Base-by-base conservation (phyloP, 192 early-diverging fungal species). In the Podila epicladia region DNA sequence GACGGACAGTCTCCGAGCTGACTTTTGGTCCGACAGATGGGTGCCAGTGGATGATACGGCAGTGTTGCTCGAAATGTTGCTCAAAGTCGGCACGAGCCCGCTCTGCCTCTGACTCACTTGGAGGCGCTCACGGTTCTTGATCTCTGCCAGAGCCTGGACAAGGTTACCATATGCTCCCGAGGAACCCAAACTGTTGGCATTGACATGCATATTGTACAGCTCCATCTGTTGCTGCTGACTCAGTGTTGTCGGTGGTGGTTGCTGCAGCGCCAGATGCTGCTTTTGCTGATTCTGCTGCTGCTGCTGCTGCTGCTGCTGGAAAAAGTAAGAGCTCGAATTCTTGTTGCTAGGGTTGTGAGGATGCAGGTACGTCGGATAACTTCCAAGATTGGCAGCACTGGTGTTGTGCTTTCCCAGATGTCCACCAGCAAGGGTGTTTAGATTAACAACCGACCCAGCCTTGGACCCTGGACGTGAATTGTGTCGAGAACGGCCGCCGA, bases 111-210 rank as follows among this genome's bases (percentile, higher is more conserved):
- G 66, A 15, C 17, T 48, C 51, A 48, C 9, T 24, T 66, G 53
- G 8, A 55, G 20, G n/a, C 53, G 58, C 32, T 73, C 72, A 20
- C 67, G 59, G 20, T 58, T 68, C 60, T 69, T 68, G 60, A 75
- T 75, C 28, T 75, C 74, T 24, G 68, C 74, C 35, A 76, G 33
- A 2, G 73, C 67, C 15, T 70, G 74, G 12, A 71, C 74, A 5
- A 76, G 33, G 33, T 76, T 76, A 22, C 74, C 74, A 62, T 76
- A 76, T 9, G 74, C 63, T 12, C 74, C 74, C 8, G 74, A 76
- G 15, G 64, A 33, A 3, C 74, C 74, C 53, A 76, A 76, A 76
- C 68, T 71, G 68, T 76, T 76, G 31, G 74, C 67, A 28, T 76
- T 76, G 13, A 76, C 63, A 31, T 76, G 74, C 74, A 76, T 76